A percentile compares a stretch with the other conserved stretches of the same genome.
These are phyloP conservation scores for Beauveria asiatica DNA, from an alignment of 2,329 filamentous ascomycete genomes.

Conservation along the genomic window DNA sequence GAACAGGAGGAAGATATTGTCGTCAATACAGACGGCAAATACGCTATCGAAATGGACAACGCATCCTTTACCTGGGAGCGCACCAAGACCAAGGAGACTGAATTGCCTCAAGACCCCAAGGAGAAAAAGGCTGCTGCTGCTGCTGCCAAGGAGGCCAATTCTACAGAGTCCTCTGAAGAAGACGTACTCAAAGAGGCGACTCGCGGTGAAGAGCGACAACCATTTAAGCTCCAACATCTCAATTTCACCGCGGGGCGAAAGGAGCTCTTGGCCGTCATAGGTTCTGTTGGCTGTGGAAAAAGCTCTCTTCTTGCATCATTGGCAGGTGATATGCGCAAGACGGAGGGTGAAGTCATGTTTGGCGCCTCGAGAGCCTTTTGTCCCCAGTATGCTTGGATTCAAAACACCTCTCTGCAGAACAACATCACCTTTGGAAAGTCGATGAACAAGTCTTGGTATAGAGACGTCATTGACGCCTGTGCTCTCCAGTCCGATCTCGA, in stretches of 20 bases:
- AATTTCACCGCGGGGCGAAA: constrained; percentile 61
- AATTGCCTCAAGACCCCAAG: constrained; percentile 35
- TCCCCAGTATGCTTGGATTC: constrained; percentile 96
- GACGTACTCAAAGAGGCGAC: constrained; percentile 32
- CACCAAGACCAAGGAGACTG: constrained; percentile 22
- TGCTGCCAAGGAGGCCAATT: constrained; percentile 37
- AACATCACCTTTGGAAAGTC: constrained; percentile 89
- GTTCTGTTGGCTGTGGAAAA: constrained; percentile 83
- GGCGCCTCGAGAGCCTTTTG: constrained; percentile 83
- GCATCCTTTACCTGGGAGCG: constrained; percentile 86
- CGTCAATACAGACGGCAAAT: constrained; percentile 46
- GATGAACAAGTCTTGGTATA: constrained; percentile 69
- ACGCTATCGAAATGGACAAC: constrained; percentile 61
- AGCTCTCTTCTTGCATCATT: constrained; percentile 80
- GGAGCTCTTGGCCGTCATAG: constrained; percentile 78
- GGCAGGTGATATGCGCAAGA: constrained; percentile 89
- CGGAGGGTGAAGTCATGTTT: constrained; percentile 61
- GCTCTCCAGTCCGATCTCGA: constrained; percentile 79
- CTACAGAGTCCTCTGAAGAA: constrained; percentile 16
- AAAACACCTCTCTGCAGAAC: constrained; percentile 77
- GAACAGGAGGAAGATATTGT: constrained; percentile 67
- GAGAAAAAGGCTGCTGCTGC: constrained; percentile 33
- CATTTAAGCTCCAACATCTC: constrained; percentile 64
- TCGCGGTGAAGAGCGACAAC: constrained; percentile 49
- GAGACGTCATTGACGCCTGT: constrained; percentile 74